Evolutionary conservation across 1,284 basidiomycete species (phyloP), one percentile per base, ranked within the genome.

Genomic region (Malassezia obtusa): DNA sequence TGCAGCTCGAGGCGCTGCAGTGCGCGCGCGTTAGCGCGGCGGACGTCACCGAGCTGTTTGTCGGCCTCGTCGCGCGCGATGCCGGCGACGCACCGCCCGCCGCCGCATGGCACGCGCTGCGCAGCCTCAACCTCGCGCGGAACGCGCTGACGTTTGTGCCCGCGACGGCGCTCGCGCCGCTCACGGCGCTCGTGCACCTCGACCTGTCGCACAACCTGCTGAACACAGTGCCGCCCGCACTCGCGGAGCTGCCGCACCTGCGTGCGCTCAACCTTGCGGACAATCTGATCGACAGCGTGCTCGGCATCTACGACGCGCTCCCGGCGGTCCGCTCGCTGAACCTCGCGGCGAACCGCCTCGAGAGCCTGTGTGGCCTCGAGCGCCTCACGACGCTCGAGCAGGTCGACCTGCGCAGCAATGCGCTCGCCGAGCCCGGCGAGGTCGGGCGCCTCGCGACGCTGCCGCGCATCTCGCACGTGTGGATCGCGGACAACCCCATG

Each of bases 271-370:
- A 94, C 75, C 81, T 98, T 17, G 80, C 86, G 15, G 85, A 90
- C 75, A 96, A 98, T 77, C 86, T 96, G 81, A 90, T 98, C 62
- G 89, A 92, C 66, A 91, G 90, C 6, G 85, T 95, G 15, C 80
- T 91, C 3, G 87, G 86, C 25, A 89, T 71, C 58, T 68, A 64
- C 54, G 49, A 56, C 17, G 38, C 64, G 0, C 32, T 73, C 0
- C 52, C 58, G 4, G 48, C 47, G 4, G 61, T 73, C 24, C 53
- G 52, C 24, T 58, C 58, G n/a, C 63, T 71, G 38, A 70, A 68
- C 40, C 53, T 74, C 8, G 52, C 64, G 44, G 52, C 60, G 30
- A 98, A 98, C 70, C 83, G 92, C 1, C 81, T 96, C 43, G 88
- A 92, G 67, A 90, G 87, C 21, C 81, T 98, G 47, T 90, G 89